Percentiles rank a stretch among this genome's conserved stretches.
These are phyloP conservation scores for Mycena rosella DNA, from an alignment of 768 basidiomycete species.

Conservation along the genomic window DNA sequence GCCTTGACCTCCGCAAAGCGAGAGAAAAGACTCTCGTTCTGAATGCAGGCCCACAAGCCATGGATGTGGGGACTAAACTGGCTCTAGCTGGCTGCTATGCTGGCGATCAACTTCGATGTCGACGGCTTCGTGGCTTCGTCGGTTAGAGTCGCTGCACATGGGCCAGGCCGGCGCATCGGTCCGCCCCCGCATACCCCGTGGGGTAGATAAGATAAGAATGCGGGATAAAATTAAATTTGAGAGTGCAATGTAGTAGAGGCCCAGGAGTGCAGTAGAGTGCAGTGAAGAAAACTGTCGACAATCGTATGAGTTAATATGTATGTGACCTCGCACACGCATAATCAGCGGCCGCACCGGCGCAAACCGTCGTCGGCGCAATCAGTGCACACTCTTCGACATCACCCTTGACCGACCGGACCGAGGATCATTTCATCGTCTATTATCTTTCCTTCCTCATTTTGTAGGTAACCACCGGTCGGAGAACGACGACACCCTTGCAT, in stretches of 20 bases:
- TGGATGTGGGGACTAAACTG: conserved; percentile 3
- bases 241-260: too few relatives aligned
- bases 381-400: too few relatives aligned
- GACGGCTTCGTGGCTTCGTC: too few relatives aligned
- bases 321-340: too few relatives aligned
- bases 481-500: conserved; percentile 44
- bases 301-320: too few relatives aligned
- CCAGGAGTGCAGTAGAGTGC: too few relatives aligned
- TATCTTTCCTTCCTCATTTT: conserved; percentile 45
- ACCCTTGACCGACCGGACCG: too few relatives aligned
- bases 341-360: too few relatives aligned
- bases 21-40: conserved; percentile 24
- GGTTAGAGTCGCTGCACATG: too few relatives aligned
- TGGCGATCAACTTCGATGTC: conserved; percentile 33
- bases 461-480: conserved; percentile 54
- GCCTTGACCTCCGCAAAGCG: conserved; percentile 30
- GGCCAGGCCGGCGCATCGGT: too few relatives aligned
- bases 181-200: background rate
- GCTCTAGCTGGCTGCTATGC: background rate
- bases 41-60: conserved; percentile 33
- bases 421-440: background rate
- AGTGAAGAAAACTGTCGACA: too few relatives aligned
- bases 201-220: background rate
- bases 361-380: too few relatives aligned
- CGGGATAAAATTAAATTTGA: background rate